phyloP scores from a whole-genome alignment of 2,329 filamentous ascomycete genomes.

The Aureobasidium leucospermi region DNA sequence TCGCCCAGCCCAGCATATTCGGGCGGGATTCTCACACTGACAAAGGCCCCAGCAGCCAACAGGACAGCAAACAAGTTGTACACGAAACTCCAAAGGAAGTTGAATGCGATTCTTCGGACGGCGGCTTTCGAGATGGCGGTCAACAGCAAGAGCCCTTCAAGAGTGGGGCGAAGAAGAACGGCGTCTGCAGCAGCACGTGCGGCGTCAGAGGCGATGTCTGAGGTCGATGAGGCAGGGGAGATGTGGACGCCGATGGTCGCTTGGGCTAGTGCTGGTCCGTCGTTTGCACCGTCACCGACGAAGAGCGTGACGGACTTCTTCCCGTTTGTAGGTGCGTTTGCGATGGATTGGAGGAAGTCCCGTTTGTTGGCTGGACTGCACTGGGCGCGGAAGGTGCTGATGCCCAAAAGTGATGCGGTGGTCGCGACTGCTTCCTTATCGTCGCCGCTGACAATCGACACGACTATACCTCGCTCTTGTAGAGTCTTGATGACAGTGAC shows the following conservation, averaged over 20 bases:
- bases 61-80: conserved; percentile 66
- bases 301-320: conserved; percentile 51
- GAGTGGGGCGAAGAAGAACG: conserved; percentile 18
- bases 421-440: conserved; percentile 41
- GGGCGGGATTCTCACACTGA: conserved; percentile 48
- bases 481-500: conserved; percentile 46
- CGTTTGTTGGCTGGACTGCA: conserved; percentile 48
- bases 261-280: conserved; percentile 63
- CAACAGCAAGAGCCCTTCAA: conserved; percentile 51
- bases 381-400: conserved; percentile 38
- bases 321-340: not conserved
- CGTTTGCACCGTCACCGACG: conserved; percentile 72
- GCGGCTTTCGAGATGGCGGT: conserved; percentile 46
- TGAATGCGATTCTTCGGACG: conserved; percentile 45
- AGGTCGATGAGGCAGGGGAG: conserved; percentile 54
- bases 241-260: conserved; percentile 67
- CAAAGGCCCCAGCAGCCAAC: conserved; percentile 59
- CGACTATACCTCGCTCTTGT: conserved; percentile 38
- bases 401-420: conserved; percentile 38
- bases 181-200: not conserved
- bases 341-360: conserved; percentile 23
- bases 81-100: conserved; percentile 62
- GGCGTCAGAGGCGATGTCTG: conserved; percentile 19
- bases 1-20: conserved; percentile 64
- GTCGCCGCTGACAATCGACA: conserved; percentile 54